Conservation (phyloP, 2,329 filamentous ascomycete species). For the Aspergillus ochraceoroseus region DNA sequence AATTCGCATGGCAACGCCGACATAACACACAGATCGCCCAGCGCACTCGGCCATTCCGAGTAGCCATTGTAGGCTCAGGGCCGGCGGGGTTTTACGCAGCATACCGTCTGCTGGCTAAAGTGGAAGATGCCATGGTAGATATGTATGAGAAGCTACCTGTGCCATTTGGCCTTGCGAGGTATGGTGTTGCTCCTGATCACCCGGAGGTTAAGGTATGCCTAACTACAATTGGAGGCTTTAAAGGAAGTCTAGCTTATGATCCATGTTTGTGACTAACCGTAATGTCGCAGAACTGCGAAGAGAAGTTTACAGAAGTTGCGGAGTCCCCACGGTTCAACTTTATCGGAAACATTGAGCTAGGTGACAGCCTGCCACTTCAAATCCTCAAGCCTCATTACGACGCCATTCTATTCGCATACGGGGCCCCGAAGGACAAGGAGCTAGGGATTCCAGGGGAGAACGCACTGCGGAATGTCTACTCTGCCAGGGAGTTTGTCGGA, state of each 20-base stretch:
- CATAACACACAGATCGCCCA: constrained; percentile 31
- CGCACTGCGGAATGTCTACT: constrained; percentile 66
- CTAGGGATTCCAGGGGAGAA: constrained; percentile 74
- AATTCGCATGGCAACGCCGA: constrained; percentile 20
- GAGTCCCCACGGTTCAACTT: constrained; percentile 79
- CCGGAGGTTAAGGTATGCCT: constrained; percentile 86
- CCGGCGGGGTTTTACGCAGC: constrained; percentile 95
- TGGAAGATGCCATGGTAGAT: constrained; percentile 69
- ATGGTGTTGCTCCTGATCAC: constrained; percentile 96
- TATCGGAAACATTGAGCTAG: constrained; percentile 81
- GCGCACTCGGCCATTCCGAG: constrained; percentile 57
- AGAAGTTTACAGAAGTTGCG: constrained; percentile 87
- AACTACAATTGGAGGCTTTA: too few species aligned
- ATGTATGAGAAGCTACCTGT: constrained; percentile 96
- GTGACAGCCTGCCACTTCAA: constrained; percentile 61
- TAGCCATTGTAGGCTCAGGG: constrained; percentile 88
- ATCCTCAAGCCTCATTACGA: constrained; percentile 78
- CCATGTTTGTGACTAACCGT: background rate
- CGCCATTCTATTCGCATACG: constrained; percentile 87
- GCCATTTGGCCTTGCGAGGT: constrained; percentile 85
- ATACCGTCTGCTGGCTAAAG: constrained; percentile 72
- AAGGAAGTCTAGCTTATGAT: too few species aligned
- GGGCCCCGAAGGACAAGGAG: constrained; percentile 75
- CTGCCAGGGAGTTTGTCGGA: constrained; percentile 87
- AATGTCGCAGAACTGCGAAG: constrained; percentile 72